Evolutionary conservation across 139 green algal genomes (phyloP), one percentile per base, ranked within the genome.

Genomic region (Zygnema circumcarinatum): DNA sequence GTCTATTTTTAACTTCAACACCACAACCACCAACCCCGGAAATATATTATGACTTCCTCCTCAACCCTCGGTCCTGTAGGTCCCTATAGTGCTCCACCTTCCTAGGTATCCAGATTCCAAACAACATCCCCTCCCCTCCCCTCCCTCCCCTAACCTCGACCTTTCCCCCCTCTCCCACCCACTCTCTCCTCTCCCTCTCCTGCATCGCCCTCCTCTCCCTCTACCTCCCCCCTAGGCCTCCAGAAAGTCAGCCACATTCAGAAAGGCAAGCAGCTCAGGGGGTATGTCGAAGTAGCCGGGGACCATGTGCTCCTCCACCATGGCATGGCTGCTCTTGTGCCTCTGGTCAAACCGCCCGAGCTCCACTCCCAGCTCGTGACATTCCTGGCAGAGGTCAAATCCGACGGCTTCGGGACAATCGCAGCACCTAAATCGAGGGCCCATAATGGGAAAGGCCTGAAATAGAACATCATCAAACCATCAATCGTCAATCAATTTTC

Each of bases 31-130:
- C n/a, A n/a, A n/a, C n/a, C n/a, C n/a, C n/a, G n/a, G n/a, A n/a
- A n/a, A n/a, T n/a, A n/a, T n/a, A n/a, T n/a, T n/a, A n/a, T n/a
- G n/a, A n/a, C n/a, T 72, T 72, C 54, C 54, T 33, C 54, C 54
- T 25, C 25, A 72, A 33, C 54, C 29, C 25, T 72, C 54, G 54
- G 54, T 29, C 54, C 29, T 33, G 25, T 29, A 33, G 54, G 54
- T 72, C 54, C 25, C 25, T 72, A 29, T 25, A 25, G 54, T 72
- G 54, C 54, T 25, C 25, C 25, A 72, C 29, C 25, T 33, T 25
- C 25, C 54, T 33, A 29, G 25, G 54, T 29, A 72, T 72, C 92
- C 97, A 95, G n/a, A 87, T 21, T 32, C 29, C 40, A 33, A 47
- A 31, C 11, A 76, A 33, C 31, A 47, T 38, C 31, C 78, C 78